Conservation (phyloP, 108 stramenopile genomes). For the Schizochytrium sp. region DNA sequence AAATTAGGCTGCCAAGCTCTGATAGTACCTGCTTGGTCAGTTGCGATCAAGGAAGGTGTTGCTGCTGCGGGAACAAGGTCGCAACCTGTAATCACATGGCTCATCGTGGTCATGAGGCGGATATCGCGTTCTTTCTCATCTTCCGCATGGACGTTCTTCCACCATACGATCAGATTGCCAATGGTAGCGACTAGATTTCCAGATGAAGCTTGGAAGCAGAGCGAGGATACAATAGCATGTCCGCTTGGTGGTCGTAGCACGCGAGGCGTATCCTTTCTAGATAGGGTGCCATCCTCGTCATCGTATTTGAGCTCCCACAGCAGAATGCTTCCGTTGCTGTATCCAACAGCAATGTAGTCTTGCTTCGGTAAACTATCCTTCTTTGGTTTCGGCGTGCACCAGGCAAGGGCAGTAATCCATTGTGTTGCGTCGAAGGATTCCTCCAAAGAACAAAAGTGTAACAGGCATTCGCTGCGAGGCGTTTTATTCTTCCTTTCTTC, state of each 20-base stretch:
- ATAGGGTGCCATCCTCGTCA: background rate
- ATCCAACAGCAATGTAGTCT: background rate
- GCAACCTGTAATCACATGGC: background rate
- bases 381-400: background rate
- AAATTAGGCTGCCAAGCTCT: background rate
- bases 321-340: slow-evolving; percentile 10
- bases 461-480: background rate
- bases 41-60: background rate
- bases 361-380: background rate
- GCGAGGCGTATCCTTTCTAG: background rate
- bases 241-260: background rate
- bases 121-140: background rate
- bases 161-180: background rate
- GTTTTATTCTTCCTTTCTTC: background rate
- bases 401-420: slow-evolving; percentile 14
- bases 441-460: background rate
- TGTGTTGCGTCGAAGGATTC: background rate
- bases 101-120: background rate
- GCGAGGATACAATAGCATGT: background rate
- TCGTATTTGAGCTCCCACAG: background rate
- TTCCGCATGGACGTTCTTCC: background rate
- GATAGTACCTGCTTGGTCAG: background rate
- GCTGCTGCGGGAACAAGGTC: background rate
- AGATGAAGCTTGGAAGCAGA: background rate
- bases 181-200: background rate